A percentile compares a stretch with the other conserved stretches of the same genome.
phyloP scores from a whole-genome alignment of 176 grass and related monocot species.

The Hordeum marinum region DNA sequence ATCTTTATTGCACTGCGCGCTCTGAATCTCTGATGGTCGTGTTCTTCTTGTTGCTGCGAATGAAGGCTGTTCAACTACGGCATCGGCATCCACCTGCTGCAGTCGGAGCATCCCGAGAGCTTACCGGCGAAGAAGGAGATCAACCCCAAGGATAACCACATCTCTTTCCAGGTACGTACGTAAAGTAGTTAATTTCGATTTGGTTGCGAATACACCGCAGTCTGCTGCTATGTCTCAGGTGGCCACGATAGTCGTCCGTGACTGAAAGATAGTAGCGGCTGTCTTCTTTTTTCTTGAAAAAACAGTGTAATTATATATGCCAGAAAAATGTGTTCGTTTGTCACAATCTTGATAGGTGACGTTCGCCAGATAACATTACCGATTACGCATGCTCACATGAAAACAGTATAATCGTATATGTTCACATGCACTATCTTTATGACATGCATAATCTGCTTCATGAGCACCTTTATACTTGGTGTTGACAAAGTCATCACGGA shows the following conservation, averaged over 20 bases:
- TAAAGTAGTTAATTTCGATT: neutral
- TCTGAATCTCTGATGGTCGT: neutral
- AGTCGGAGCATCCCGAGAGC: constrained; percentile 45
- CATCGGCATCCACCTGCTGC: constrained; percentile 82
- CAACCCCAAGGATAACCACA: constrained; percentile 94
- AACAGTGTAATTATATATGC: too few relatives aligned
- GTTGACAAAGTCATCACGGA: too few relatives aligned
- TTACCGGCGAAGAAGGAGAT: constrained; percentile 68
- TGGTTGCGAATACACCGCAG: neutral
- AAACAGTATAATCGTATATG: too few relatives aligned
- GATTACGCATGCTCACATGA: too few relatives aligned
- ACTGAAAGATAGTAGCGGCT: neutral
- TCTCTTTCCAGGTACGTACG: constrained; percentile 74
- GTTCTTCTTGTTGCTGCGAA: neutral
- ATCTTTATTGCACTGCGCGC: neutral
- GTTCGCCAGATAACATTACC: too few relatives aligned
- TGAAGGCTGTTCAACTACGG: constrained; percentile 88
- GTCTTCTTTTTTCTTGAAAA: neutral
- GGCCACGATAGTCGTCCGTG: too few relatives aligned
- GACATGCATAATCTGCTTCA: too few relatives aligned
- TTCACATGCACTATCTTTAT: too few relatives aligned
- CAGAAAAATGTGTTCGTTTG: too few relatives aligned
- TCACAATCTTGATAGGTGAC: too few relatives aligned
- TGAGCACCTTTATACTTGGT: too few relatives aligned
- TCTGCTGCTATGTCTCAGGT: neutral